Evolutionary conservation across 768 basidiomycete species (phyloP).

Genomic region (Termitomyces sp.): DNA sequence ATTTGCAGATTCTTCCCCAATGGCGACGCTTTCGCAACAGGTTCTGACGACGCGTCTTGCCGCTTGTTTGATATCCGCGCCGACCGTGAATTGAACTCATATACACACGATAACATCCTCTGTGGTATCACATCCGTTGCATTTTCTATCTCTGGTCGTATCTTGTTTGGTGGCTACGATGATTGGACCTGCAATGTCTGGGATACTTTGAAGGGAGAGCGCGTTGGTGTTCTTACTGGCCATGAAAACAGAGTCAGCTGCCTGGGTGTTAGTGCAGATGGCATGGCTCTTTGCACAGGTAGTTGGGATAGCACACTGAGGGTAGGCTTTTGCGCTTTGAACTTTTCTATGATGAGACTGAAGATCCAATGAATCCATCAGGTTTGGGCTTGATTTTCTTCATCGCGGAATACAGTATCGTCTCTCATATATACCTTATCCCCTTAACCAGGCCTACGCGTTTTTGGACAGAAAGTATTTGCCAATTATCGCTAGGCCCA

Average conservation of each 20-base stretch:
- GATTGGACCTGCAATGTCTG: slow-evolving; percentile 99
- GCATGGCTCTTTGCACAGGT: slow-evolving; percentile 98
- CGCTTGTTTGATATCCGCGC: slow-evolving; percentile 97
- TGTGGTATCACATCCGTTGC: slow-evolving; percentile 99
- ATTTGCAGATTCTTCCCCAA: slow-evolving; percentile 92
- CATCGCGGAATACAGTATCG: slow-evolving; percentile 11
- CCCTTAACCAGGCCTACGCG: slow-evolving; percentile 10
- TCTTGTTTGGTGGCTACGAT: slow-evolving; percentile 97
- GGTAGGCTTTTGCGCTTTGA: slow-evolving; percentile 40
- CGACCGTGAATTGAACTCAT: slow-evolving; percentile 93
- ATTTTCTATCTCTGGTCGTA: slow-evolving; percentile 95
- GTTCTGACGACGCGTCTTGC: slow-evolving; percentile 98
- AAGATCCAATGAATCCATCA: slow-evolving; percentile 21
- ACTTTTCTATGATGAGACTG: neutral
- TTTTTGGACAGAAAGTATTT: slow-evolving; percentile 14
- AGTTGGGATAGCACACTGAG: slow-evolving; percentile 97
- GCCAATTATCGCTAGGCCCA: slow-evolving; percentile 17
- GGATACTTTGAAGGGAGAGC: slow-evolving; percentile 98
- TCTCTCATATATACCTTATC: slow-evolving; percentile 17
- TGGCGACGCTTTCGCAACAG: slow-evolving; percentile 97
- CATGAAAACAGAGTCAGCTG: slow-evolving; percentile 98
- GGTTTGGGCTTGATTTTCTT: slow-evolving; percentile 77
- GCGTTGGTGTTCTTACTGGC: slow-evolving; percentile 94
- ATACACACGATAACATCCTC: slow-evolving; percentile 97
- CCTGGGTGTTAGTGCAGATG: slow-evolving; percentile 91